Evolutionary conservation across 768 basidiomycete genomes (phyloP).

Genomic region (Pluteus cervinus): DNA sequence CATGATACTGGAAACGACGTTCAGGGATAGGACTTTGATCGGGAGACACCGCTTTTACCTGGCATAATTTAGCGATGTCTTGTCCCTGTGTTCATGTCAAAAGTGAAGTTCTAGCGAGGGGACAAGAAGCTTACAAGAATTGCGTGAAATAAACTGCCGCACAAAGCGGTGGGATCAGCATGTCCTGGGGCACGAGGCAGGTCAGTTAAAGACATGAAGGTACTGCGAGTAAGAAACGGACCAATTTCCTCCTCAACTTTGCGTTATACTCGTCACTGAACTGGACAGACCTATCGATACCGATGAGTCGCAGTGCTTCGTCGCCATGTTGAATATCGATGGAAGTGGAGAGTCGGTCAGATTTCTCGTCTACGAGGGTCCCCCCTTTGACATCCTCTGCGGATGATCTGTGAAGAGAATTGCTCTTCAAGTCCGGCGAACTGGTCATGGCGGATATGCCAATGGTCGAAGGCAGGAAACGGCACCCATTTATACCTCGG

Average conservation of each 20-base stretch:
- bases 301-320: conserved; percentile 57
- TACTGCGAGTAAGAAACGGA: conserved; percentile 17
- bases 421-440: no score
- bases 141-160: conserved; percentile 68
- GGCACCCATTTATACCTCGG: no score
- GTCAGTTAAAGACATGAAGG: not conserved
- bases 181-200: conserved; percentile 37
- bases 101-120: not conserved
- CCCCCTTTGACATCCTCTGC: no score
- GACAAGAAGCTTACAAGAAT: conserved; percentile 40
- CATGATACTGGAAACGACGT: conserved; percentile 44
- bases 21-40: not conserved
- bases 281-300: conserved; percentile 37
- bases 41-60: conserved; percentile 30
- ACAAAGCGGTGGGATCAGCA: conserved; percentile 46
- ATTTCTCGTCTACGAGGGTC: no score
- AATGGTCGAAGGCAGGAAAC: no score
- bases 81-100: conserved; percentile 38
- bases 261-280: conserved; percentile 60
- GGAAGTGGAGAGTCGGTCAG: no score
- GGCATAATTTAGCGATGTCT: conserved; percentile 65
- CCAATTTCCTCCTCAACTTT: conserved; percentile 53
- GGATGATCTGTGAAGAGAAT: no score
- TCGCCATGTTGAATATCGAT: conserved; percentile 41
- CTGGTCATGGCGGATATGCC: no score